Evolutionary conservation across 352 stramenopile genomes (phyloP), one percentile per base, ranked within the genome.

Genomic region (Phytophthora litchii): DNA sequence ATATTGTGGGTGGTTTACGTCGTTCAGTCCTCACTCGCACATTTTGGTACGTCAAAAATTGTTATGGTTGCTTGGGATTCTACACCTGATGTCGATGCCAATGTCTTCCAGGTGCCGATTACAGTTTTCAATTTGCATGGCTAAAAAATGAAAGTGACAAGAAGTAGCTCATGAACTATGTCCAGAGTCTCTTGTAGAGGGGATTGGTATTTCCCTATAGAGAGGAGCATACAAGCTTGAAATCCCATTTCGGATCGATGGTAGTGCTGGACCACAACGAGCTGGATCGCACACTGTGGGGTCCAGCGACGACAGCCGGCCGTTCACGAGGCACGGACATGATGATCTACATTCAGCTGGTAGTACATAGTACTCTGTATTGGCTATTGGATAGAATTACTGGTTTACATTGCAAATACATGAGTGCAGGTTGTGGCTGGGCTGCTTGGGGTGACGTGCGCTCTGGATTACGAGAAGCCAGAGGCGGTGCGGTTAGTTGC

Each of bases 261-360:
- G 82, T 89, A 29, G 78, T 90, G 48, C 50, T 89, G 36, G 65
- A 86, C 17, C 80, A 92, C 35, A 70, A 87, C 32, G 60, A 71
- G 17, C 70, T 92, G 40, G 76, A 89, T 47, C 70, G 76, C 20
- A 76, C 72, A 23, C 66, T 92, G 13, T 92, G 82, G 80, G 80
- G 80, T 0, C 69, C 72, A 4, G 61, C 80, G 21, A 59, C 70
- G 14, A 71, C 67, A 43, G 23, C 55, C 8, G 80, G 78, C 9
- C 82, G 82, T 55, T 78, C 80, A 2, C 70, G 51, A 34, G 54
- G 50, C 34, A 72, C 60, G 0, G 82, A 90, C 40, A 40, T 66
- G 3, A 49, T 68, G 17, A 56, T 88, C 21, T 87, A 78, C 49
- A 48, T 63, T 19, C 82, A 90, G 37, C 23, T 90, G 54, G 80